Conservation (phyloP, 345 rosid genomes). For the Turritis glabra region DNA sequence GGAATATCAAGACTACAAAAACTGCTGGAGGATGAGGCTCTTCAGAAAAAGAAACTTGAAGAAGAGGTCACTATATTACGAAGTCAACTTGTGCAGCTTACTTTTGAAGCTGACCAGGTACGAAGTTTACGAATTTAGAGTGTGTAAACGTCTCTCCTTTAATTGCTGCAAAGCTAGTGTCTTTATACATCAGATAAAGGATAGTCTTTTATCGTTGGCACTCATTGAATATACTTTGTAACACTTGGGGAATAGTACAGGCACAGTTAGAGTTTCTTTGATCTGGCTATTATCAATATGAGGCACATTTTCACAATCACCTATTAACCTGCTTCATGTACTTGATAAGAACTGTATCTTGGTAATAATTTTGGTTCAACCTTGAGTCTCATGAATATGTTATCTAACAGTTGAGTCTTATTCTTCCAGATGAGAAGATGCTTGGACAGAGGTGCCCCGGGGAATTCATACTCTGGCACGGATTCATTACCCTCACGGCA, state of each 20-base stretch:
- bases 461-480: constrained; percentile 51
- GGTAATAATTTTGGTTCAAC: not conserved
- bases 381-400: constrained; percentile 5
- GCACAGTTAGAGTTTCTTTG: not conserved
- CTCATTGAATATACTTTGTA: constrained; percentile 3
- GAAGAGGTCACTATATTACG: constrained; percentile 69
- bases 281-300: constrained; percentile 4
- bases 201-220: constrained; percentile 1
- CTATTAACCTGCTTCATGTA: constrained; percentile 1
- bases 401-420: constrained; percentile 7
- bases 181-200: constrained; percentile 12
- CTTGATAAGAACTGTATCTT: constrained; percentile 18
- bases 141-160: not conserved
- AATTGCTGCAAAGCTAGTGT: not conserved
- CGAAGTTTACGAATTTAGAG: not conserved
- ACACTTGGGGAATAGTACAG: not conserved
- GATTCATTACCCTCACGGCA: constrained; percentile 61
- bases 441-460: constrained; percentile 57
- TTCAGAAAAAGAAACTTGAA: constrained; percentile 80
- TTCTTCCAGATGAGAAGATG: constrained; percentile 63
- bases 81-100: constrained; percentile 83
- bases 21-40: constrained; percentile 76
- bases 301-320: constrained; percentile 2
- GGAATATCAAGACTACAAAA: constrained; percentile 72
- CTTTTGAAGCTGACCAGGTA: constrained; percentile 97